These are phyloP conservation scores for Nannochloris sp. DNA, from an alignment of 139 green algal genomes.

Conservation along the genomic window DNA sequence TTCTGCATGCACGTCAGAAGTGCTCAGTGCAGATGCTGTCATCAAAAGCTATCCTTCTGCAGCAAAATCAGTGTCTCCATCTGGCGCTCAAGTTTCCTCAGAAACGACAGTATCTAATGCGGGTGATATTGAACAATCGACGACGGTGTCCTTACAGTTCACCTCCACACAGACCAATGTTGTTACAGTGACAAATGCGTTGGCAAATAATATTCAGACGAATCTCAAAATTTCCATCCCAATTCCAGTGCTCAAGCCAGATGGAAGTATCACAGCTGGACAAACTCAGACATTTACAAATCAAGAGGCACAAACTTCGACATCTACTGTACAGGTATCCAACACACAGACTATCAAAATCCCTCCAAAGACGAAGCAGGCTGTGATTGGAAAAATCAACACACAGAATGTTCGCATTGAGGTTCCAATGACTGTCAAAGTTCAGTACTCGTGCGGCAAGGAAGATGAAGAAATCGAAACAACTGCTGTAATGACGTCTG, in stretches of 20 bases:
- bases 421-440: neutral
- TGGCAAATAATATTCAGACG: neutral
- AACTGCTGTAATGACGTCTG: neutral
- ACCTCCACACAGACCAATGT: neutral
- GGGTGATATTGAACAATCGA: neutral
- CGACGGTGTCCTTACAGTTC: neutral
- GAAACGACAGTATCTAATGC: neutral
- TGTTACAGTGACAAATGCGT: neutral
- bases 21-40: neutral
- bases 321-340: neutral
- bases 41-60: neutral
- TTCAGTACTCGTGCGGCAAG: neutral
- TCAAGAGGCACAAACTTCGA: neutral
- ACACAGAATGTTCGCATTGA: constrained; percentile 1
- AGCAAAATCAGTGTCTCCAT: neutral
- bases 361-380: neutral
- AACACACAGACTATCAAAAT: constrained; percentile 1
- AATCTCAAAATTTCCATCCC: neutral
- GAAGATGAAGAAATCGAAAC: neutral
- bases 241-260: constrained; percentile 1
- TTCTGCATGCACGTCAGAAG: neutral
- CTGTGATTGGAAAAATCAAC: neutral
- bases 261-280: neutral
- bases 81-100: neutral
- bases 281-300: neutral